phyloP scores from a whole-genome alignment of 1,284 basidiomycete genomes.

The Apiotrichum domesticum region DNA sequence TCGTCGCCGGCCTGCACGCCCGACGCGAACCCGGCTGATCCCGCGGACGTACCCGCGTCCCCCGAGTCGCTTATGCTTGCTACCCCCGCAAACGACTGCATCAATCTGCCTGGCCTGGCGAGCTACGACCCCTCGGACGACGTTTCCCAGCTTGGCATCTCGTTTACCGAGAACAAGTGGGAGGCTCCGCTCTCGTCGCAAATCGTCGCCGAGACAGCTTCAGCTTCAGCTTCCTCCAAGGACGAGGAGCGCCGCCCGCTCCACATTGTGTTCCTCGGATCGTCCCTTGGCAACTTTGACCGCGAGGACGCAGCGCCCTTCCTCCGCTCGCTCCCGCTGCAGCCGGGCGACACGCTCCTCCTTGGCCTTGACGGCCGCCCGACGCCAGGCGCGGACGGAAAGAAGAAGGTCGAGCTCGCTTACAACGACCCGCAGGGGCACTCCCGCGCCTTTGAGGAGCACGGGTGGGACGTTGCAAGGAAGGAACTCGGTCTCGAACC shows the following conservation, averaged over 20 bases:
- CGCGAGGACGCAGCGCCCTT: conserved; percentile 68
- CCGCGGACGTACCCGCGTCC: conserved; percentile 3
- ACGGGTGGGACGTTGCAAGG: conserved; percentile 62
- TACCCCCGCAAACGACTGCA: conserved; percentile 19
- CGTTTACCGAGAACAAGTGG: not conserved
- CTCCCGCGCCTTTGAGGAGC: conserved; percentile 81
- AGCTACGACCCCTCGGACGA: conserved; percentile 9
- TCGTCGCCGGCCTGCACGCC: conserved; percentile 1
- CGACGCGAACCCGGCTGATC: not conserved
- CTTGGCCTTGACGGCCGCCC: conserved; percentile 73
- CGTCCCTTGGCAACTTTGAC: conserved; percentile 87
- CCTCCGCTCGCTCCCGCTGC: conserved; percentile 70
- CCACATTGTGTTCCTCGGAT: conserved; percentile 89
- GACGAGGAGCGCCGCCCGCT: conserved; percentile 50
- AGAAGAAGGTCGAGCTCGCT: conserved; percentile 51
- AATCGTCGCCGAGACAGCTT: no score
- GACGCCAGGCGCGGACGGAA: conserved; percentile 32
- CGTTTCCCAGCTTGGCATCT: not conserved
- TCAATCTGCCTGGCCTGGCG: not conserved
- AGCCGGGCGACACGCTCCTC: conserved; percentile 53
- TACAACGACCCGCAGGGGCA: conserved; percentile 77
- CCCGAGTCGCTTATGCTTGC: conserved; percentile 16
- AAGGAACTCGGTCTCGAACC: conserved; percentile 37
- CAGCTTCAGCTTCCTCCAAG: no score
- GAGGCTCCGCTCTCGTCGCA: not conserved